A percentile compares a stretch with the other conserved stretches of the same genome.
Evolutionary conservation across 306 rosid species (phyloP).

Genomic region (Crotalaria pallida): DNA sequence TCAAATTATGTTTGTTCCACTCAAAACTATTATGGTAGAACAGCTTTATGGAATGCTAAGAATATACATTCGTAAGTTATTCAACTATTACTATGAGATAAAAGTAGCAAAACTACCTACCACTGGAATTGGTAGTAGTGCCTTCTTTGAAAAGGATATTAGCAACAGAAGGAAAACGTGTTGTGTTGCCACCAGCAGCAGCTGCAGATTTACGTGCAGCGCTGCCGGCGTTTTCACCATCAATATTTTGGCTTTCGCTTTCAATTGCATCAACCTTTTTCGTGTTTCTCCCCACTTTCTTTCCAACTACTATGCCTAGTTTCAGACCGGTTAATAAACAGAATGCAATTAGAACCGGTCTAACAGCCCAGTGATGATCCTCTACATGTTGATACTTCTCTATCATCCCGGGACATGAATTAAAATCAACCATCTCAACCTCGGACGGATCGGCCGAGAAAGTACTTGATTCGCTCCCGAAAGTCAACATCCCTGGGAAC

Average conservation of each 20-base stretch:
- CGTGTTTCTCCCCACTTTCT: conserved; percentile 42
- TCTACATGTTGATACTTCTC: conserved; percentile 85
- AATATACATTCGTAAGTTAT: background rate
- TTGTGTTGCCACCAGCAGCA: conserved; percentile 24
- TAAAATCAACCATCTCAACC: conserved; percentile 63
- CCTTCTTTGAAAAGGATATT: conserved; percentile 64
- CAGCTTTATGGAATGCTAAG: conserved; percentile 1
- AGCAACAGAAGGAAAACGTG: conserved; percentile 74
- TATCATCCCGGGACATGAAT: conserved; percentile 56
- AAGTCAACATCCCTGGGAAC: conserved; percentile 68
- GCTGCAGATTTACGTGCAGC: background rate
- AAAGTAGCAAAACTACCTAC: conserved; percentile 28
- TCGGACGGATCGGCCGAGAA: conserved; percentile 85
- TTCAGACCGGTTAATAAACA: conserved; percentile 72
- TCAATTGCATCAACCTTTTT: conserved; percentile 39
- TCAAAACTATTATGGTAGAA: conserved; percentile 8
- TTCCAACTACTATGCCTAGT: conserved; percentile 54
- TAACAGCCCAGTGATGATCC: conserved; percentile 87
- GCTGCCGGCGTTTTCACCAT: conserved; percentile 41
- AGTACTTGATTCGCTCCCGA: conserved; percentile 45
- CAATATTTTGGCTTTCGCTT: conserved; percentile 36
- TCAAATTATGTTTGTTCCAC: background rate
- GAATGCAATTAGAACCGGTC: conserved; percentile 67
- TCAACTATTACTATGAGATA: conserved; percentile 12
- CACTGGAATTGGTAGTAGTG: conserved; percentile 21